A percentile compares a stretch with the other conserved stretches of the same genome.
These are phyloP conservation scores for Colletotrichum spinosum DNA, from an alignment of 2,329 filamentous ascomycete species.

Conservation along the genomic window DNA sequence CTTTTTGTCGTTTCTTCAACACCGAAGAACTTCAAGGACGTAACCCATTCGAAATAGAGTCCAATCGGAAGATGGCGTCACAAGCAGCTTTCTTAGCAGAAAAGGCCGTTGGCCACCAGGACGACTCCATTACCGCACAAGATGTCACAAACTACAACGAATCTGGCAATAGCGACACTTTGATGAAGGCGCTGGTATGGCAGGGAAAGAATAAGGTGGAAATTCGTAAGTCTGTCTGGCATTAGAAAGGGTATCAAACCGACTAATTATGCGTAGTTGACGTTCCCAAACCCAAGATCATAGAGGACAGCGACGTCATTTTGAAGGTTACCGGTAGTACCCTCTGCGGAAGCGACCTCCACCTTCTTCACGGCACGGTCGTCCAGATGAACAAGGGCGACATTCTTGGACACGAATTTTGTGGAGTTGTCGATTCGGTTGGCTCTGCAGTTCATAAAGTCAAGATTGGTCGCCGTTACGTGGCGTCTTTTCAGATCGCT, in stretches of 20 bases:
- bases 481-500: slow-evolving; percentile 89
- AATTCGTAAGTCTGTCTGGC: slow-evolving; percentile 59
- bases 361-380: slow-evolving; percentile 67
- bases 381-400: slow-evolving; percentile 72
- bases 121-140: slow-evolving; percentile 73
- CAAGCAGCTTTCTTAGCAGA: slow-evolving; percentile 77
- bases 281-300: slow-evolving; percentile 75
- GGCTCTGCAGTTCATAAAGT: slow-evolving; percentile 66
- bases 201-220: slow-evolving; percentile 83
- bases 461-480: slow-evolving; percentile 75
- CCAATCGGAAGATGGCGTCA: slow-evolving; percentile 59
- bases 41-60: background rate
- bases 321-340: slow-evolving; percentile 78
- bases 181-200: slow-evolving; percentile 86
- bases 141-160: slow-evolving; percentile 72
- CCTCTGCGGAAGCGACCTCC: slow-evolving; percentile 69
- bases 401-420: slow-evolving; percentile 75
- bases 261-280: slow-evolving; percentile 55
- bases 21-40: background rate
- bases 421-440: slow-evolving; percentile 65
- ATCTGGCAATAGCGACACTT: slow-evolving; percentile 63
- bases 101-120: slow-evolving; percentile 74
- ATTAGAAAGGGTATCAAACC: background rate
- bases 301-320: slow-evolving; percentile 83
- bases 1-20: too few relatives aligned